Conservation (phyloP, 345 rosid species). For the Camelina neglecta region DNA sequence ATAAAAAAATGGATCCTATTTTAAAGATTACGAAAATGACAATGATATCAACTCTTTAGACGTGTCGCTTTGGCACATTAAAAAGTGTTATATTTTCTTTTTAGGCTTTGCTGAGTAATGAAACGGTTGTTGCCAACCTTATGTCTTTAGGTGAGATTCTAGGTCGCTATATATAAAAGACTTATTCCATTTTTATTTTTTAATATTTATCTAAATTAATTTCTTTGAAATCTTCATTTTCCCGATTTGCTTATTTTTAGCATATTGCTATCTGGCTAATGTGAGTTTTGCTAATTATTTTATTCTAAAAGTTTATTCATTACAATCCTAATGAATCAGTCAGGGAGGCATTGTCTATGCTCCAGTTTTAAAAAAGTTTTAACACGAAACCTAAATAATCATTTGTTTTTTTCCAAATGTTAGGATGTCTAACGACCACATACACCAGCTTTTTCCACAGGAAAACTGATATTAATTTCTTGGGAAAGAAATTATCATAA, state of each 20-base stretch:
- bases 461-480: background rate
- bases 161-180: constrained; percentile 17
- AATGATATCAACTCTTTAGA: constrained; percentile 27
- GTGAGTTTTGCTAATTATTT: constrained; percentile 1
- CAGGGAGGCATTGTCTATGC: background rate
- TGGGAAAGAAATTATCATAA: constrained; percentile 14
- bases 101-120: constrained; percentile 31
- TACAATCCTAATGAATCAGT: background rate
- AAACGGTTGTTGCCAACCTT: constrained; percentile 39
- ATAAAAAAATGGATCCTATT: background rate
- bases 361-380: background rate
- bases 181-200: background rate
- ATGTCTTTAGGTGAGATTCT: constrained; percentile 31
- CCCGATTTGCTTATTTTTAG: constrained; percentile 10
- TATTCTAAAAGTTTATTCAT: background rate
- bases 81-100: constrained; percentile 20
- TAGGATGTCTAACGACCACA: background rate
- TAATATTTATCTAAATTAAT: background rate
- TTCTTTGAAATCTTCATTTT: constrained; percentile 18
- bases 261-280: constrained; percentile 11
- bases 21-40: constrained; percentile 36
- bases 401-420: background rate
- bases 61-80: constrained; percentile 30
- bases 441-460: background rate
- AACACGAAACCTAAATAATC: background rate